Base-by-base conservation (phyloP, 2,329 filamentous ascomycete genomes). In the Cladosporium phlei region DNA sequence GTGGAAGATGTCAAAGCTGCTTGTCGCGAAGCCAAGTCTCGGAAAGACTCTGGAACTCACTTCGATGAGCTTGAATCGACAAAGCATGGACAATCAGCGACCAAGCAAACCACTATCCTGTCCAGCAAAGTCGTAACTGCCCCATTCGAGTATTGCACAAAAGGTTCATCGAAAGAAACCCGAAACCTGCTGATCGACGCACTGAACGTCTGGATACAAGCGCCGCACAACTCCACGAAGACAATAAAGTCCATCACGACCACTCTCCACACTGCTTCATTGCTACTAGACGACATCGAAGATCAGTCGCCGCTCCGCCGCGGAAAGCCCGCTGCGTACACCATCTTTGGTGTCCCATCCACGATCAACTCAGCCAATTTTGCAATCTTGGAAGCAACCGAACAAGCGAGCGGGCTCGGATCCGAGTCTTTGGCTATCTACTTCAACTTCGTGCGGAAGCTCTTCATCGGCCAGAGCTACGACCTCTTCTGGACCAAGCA, bases 281-380 rank as follows among this genome's bases (percentile, higher is more conserved):
- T 37, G 3, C 17, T 37, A 14, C 34, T 37, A 9, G 34, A 37
- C n/a, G 34, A 37, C 20, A 37, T 37, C 11, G 34, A 21, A n/a
- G 34, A 37, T 9, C 20, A 21, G 10, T 22, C 20, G 12, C 19
- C 22, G 3, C 21, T 37, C n/a, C 14, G 34, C n/a, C 19, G 34
- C n/a, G 34, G 34, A 14, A 19, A 37, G 21, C 34, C 34, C 9
- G 24, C 34, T 14, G 34, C 34, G 7, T 21, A 37, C 20, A 37
- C 22, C 12, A 37, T 37, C 20, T 37, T 37, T 14, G 34, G 34
- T n/a, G 20, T 37, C 9, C 34, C 34, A 21, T 19, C 22, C 9
- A 37, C 34, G n/a, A 22, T 37, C n/a, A 37, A 37, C 9, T 37
- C 34, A 14, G 34, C 34, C 34, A 37, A 37, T 4, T 37, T 37